These are phyloP conservation scores for Coprinellus micaceus DNA, from an alignment of 768 basidiomycete species.

Conservation along the genomic window DNA sequence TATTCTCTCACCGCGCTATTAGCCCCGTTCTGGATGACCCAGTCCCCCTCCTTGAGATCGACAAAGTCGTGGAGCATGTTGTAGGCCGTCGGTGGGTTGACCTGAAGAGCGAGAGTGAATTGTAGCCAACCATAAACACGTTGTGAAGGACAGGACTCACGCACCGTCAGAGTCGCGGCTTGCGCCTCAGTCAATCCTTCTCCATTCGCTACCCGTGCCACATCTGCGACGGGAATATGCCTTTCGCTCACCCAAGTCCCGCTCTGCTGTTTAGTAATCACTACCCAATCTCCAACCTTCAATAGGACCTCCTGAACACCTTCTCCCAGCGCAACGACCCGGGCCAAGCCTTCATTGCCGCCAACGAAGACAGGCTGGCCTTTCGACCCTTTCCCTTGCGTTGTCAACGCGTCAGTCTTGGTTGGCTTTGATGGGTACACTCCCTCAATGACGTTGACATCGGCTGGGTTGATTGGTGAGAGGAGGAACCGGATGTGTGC, in stretches of 20 bases:
- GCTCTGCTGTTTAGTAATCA: conserved; percentile 62
- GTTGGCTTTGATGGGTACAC: conserved; percentile 70
- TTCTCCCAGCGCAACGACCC: conserved; percentile 57
- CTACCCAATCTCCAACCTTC: conserved; percentile 65
- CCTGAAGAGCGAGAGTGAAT: conserved; percentile 31
- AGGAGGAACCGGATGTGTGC: conserved; percentile 66
- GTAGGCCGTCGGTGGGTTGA: conserved; percentile 82
- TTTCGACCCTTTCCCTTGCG: conserved; percentile 28
- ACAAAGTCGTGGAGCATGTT: conserved; percentile 77
- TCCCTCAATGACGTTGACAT: conserved; percentile 77
- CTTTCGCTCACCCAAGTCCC: conserved; percentile 71
- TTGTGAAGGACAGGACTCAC: conserved; percentile 13
- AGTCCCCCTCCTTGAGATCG: conserved; percentile 61
- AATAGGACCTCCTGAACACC: conserved; percentile 41
- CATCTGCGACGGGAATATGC: conserved; percentile 51
- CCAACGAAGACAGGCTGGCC: conserved; percentile 50
- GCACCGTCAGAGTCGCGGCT: conserved; percentile 73
- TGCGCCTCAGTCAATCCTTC: conserved; percentile 51
- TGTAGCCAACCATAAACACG: too few relatives aligned
- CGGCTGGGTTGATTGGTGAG: conserved; percentile 78
- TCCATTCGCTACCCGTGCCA: conserved; percentile 55
- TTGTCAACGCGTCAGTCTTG: conserved; percentile 31
- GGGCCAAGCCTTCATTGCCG: conserved; percentile 76
- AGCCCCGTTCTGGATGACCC: conserved; percentile 83
- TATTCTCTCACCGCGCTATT: conserved; percentile 66